Evolutionary conservation across 768 basidiomycete genomes (phyloP).

Genomic region (Candolleomyces eurysporus): DNA sequence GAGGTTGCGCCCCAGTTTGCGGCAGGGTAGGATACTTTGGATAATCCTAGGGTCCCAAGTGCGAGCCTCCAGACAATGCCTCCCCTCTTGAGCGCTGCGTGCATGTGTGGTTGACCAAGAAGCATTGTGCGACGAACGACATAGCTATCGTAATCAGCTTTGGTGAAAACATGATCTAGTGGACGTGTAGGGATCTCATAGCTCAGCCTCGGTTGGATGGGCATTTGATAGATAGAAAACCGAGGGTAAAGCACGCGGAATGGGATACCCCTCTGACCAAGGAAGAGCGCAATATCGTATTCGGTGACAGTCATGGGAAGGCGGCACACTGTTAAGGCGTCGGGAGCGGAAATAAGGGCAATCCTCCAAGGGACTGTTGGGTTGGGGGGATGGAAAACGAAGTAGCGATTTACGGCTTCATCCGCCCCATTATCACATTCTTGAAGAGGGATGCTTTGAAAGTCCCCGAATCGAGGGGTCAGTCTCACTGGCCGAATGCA

Average conservation of each 20-base stretch:
- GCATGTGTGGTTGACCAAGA: background rate
- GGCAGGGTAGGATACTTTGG: background rate
- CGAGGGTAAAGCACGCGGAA: background rate
- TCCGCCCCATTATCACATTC: background rate
- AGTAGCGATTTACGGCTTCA: background rate
- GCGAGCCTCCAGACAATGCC: background rate
- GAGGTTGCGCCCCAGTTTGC: background rate
- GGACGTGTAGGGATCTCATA: background rate
- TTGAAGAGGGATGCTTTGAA: background rate
- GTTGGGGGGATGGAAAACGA: background rate
- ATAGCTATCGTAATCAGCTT: background rate
- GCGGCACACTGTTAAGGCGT: slow-evolving; percentile 6
- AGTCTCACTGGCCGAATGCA: background rate
- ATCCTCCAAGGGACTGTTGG: slow-evolving; percentile 2
- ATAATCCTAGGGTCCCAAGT: background rate
- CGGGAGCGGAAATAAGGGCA: background rate
- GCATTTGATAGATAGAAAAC: background rate
- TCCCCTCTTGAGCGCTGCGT: background rate
- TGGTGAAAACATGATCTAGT: background rate
- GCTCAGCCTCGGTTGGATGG: background rate
- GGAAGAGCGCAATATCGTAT: background rate
- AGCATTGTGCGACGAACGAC: background rate
- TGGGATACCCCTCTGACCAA: slow-evolving; percentile 1
- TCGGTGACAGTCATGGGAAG: background rate
- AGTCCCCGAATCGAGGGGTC: too few species aligned